Evolutionary conservation across 257 asterid species (phyloP), one percentile per base, ranked within the genome.

Genomic region (Scutellaria galericulata): DNA sequence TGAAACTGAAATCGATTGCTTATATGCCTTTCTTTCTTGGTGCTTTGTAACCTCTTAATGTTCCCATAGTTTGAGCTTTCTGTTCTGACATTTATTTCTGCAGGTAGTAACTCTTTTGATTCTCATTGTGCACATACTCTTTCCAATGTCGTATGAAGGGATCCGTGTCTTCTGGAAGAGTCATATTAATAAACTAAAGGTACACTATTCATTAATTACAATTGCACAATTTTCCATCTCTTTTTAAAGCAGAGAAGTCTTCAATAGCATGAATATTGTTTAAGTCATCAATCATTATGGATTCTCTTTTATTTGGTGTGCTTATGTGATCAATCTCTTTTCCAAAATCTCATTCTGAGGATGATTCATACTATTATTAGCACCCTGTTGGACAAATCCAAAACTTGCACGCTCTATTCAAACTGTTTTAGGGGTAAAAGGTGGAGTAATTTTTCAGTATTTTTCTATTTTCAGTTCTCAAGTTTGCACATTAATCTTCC

Each of bases 131-230:
- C 99, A 95, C 76, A 75, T 77, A 64, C 79, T 92, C 53, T 87
- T 83, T 79, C 99, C 99, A 37, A 45, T 92, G 73, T 74, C 88
- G 37, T 92, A 88, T 75, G 98, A 95, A 88, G 98, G 99, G 75
- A 15, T 75, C 64, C 71, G 39, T 72, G 67, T 95, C 75, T 92
- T 73, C 81, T 95, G 96, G 97, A 92, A 83, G 85, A 84, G 67
- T 83, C 64, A 18, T 76, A 74, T 80, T 57, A 92, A 92, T 86
- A 89, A 66, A 83, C 75, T 92, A 48, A 92, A 90, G 98, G 99
- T 95, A 86, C 57, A 66, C 54, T 59, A 14, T 72, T 74, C 58
- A 10, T 50, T 20, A 14, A 5, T 61, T 71, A 50, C 72, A 35
- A 3, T 62, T 72, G 51, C 69, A 42, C 46, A 44, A 64, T 70